Conservation (phyloP, 495 filamentous ascomycete species). For the Pyronema domesticum region DNA sequence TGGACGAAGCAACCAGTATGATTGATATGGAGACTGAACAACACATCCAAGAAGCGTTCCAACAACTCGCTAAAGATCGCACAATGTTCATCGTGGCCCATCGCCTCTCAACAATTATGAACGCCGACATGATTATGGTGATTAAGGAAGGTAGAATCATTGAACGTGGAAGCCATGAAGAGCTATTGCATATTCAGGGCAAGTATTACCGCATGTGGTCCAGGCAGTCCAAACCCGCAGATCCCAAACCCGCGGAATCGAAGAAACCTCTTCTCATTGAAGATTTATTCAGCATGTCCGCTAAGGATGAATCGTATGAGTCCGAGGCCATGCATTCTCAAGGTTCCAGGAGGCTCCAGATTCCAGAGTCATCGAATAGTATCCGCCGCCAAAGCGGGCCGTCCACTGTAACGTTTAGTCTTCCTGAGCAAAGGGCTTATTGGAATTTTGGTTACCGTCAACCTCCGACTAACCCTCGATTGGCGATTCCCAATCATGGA, state of each 20-base stretch:
- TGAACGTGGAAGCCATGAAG: constrained; percentile 46
- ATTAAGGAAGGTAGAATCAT: constrained; percentile 45
- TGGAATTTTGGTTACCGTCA: background rate
- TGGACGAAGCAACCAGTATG: constrained; percentile 39
- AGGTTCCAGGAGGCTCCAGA: background rate
- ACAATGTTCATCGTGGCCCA: constrained; percentile 50
- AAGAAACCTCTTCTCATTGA: background rate
- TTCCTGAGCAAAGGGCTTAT: background rate
- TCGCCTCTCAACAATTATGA: constrained; percentile 53
- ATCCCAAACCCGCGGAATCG: background rate
- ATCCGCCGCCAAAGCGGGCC: too few species aligned
- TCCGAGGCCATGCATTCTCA: background rate
- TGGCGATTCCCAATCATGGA: background rate
- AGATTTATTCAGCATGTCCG: background rate
- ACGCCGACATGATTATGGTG: constrained; percentile 49
- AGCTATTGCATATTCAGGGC: constrained; percentile 36
- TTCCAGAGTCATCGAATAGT: background rate
- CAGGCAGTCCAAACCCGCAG: constrained; percentile 7
- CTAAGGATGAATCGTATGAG: background rate
- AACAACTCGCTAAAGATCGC: constrained; percentile 35
- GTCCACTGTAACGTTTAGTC: background rate
- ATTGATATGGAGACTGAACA: constrained; percentile 46
- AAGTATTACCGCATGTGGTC: constrained; percentile 33
- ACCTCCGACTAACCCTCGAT: background rate
- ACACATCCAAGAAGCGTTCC: constrained; percentile 50